Evolutionary conservation across 1,284 basidiomycete genomes (phyloP), one percentile per base, ranked within the genome.

Genomic region (Tylopilus sp.): DNA sequence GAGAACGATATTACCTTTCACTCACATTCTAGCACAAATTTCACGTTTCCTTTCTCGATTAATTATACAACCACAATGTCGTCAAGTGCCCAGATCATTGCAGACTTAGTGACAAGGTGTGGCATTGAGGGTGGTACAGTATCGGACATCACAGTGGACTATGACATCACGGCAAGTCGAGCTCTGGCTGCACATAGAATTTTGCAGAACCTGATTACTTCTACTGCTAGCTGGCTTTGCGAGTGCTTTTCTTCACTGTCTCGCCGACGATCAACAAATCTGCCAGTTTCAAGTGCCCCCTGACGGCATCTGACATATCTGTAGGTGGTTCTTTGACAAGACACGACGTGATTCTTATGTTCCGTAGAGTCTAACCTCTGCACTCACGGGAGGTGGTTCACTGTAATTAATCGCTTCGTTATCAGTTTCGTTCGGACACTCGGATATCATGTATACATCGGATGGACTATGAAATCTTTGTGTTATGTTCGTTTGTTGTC

Each of bases 41-140:
- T 94, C 69, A 80, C 81, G 0, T 91, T 97, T 72, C 92, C 92
- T 1, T 87, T 95, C 67, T 65, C 76, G 3, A 74, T 97, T 47
- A 74, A 77, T 42, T 96, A 95, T 71, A 78, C 81, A 31, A 71
- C 75, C 21, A 63, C 76, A 0, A 61, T 74, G 44, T 83, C 92
- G 57, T 82, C 87, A 5, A 74, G 77, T 50, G 64, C 72, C 36
- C 56, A 58, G 18, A 81, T 95, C 31, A 73, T 96, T 19, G 55
- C 71, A 8, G 88, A 92, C 64, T 63, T 91, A 25, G 75, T 75
- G 25, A 64, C 59, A 12, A 89, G 85, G 64, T 96, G 93, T 65
- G 86, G 86, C 39, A 64, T 81, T 41, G 59, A 60, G 4, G 75
- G 76, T 6, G 68, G 70, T n/a, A 50, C 66, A 15, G 69, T 71